Evolutionary conservation across 495 filamentous ascomycete genomes (phyloP), one percentile per base, ranked within the genome.

Genomic region (Lasiosphaeria ovina): DNA sequence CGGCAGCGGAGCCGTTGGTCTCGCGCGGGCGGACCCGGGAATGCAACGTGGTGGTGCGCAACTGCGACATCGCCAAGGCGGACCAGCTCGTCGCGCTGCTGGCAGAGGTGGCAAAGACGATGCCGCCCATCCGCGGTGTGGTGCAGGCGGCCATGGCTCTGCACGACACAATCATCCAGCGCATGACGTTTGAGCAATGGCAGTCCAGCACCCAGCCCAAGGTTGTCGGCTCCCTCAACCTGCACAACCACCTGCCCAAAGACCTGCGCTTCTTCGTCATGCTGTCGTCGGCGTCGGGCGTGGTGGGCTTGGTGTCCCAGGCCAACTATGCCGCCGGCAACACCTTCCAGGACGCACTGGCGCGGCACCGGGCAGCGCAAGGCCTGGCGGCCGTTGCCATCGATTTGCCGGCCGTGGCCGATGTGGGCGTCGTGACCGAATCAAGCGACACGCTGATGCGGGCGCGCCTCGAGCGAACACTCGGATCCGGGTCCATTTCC

Each of bases 211-310:
- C 83, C 53, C 70, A 76, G 16, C 78, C 80, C 49, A 82, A 86
- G 74, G 76, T 73, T 1, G 62, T 69, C 14, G 72, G 72, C 3
- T 65, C 78, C 10, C 81, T 76, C 61, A 61, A 71, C 7, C 63
- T 59, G 47, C 73, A 35, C 77, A 4, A 16, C 6, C 16, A 33
- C 6, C 24, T 63, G 6, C 9, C 11, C 24, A 33, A 32, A 6
- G 58, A 63, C 45, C 72, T 87, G 2, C 84, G 87, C 63, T 88
- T 89, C 73, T 87, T 89, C 65, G 68, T 87, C 49, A 70, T 77
- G 12, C 71, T 86, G 9, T 83, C 82, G n/a, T 88, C 86, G 1
- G 61, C 81, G 0, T 69, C 79, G 7, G 83, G 78, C 4, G 65
- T 82, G 3, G 64, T 83, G n/a, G 85, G 85, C 10, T 77, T 67